phyloP scores from a whole-genome alignment of 768 basidiomycete genomes.

The Boletus edulis region DNA sequence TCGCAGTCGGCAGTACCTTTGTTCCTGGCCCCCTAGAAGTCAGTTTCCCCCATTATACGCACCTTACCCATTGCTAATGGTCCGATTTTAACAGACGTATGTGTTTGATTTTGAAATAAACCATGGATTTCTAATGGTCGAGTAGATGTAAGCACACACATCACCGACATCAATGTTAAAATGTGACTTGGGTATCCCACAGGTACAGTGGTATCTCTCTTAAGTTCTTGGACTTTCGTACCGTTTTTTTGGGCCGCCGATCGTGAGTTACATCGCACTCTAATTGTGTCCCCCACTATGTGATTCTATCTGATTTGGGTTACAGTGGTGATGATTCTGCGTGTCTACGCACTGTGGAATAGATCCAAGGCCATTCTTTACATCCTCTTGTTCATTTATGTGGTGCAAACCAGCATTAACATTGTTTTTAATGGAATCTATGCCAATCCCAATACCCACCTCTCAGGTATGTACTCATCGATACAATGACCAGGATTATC shows the following conservation, averaged over 20 bases:
- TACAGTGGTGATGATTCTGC: not conserved
- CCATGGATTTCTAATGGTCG: not conserved
- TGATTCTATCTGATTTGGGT: not conserved
- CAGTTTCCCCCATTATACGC: not conserved
- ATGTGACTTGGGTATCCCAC: no score
- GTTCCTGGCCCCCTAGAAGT: not conserved
- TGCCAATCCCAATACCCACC: not conserved
- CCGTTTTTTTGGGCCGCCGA: not conserved
- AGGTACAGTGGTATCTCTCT: not conserved
- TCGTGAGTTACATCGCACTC: not conserved
- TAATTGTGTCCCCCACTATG: not conserved
- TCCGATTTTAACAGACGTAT: no score
- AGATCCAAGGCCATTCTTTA: not conserved
- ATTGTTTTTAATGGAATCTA: not conserved
- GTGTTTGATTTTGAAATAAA: no score
- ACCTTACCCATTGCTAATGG: not conserved
- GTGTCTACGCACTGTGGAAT: not conserved
- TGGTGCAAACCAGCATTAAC: not conserved
- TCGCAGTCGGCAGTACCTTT: not conserved
- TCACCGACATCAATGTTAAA: no score
- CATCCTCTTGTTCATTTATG: not conserved
- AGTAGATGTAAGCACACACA: not conserved
- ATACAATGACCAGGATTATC: no score
- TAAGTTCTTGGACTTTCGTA: not conserved
- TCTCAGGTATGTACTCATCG: not conserved